These are phyloP conservation scores for Kalanchoe fedtschenkoi DNA, from an alignment of 164 flowering plant species.

Conservation along the genomic window DNA sequence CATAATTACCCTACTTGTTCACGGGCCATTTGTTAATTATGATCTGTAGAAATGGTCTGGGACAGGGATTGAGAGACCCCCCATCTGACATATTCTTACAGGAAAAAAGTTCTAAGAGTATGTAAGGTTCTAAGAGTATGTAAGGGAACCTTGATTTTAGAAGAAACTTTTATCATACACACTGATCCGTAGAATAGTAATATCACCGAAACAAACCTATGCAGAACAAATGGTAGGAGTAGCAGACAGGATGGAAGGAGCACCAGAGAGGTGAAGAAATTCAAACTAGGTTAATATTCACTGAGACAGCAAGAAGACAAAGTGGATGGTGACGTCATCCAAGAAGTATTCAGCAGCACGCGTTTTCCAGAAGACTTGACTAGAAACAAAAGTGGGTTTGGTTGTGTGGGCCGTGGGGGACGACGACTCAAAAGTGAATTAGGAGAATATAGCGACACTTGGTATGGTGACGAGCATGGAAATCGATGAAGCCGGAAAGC, in stretches of 20 bases:
- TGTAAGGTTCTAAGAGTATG: too few species aligned
- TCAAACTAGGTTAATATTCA: background rate
- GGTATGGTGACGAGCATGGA: background rate
- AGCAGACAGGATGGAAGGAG: background rate
- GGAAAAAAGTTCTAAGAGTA: too few species aligned
- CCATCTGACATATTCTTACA: too few species aligned
- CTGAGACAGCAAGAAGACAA: background rate
- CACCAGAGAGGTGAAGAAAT: background rate
- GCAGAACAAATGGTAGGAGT: background rate
- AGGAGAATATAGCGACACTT: background rate
- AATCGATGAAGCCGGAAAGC: background rate
- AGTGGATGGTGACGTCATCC: conserved; percentile 1
- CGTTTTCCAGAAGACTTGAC: background rate
- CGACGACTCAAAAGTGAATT: background rate
- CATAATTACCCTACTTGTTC: too few species aligned
- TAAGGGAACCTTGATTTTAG: background rate
- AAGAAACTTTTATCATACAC: background rate
- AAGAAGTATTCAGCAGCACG: conserved; percentile 4
- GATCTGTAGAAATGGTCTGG: too few species aligned
- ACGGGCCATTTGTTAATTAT: too few species aligned
- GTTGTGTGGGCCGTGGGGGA: background rate
- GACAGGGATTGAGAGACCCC: too few species aligned
- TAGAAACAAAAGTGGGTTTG: background rate
- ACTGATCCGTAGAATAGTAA: background rate
- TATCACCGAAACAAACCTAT: background rate